Evolutionary conservation across 192 early-diverging fungal genomes (phyloP).

Genomic region (Allomyces arbusculus): DNA sequence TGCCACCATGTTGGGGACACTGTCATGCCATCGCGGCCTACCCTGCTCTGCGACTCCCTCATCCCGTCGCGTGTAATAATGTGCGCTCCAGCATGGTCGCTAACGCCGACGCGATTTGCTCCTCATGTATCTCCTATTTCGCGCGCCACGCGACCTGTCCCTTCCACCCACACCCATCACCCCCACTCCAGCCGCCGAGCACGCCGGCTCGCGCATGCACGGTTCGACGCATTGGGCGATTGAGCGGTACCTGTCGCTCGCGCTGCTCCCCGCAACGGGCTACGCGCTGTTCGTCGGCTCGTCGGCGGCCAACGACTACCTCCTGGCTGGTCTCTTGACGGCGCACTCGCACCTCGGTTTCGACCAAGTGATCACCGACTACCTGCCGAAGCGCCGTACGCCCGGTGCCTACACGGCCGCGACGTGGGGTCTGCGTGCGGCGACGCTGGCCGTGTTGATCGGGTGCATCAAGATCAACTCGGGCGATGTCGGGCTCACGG

Average conservation of each 20-base stretch:
- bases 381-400: constrained; percentile 49
- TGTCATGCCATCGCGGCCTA: no score
- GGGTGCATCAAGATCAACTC: constrained; percentile 91
- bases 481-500: constrained; percentile 82
- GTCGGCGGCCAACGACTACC: constrained; percentile 68
- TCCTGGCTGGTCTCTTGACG: constrained; percentile 73
- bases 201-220: constrained; percentile 14
- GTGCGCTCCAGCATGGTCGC: no score
- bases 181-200: no score
- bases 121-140: no score
- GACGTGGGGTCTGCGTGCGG: constrained; percentile 38
- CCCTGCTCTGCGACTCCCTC: no score
- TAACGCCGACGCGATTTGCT: no score
- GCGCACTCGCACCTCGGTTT: constrained; percentile 80
- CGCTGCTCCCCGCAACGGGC: constrained; percentile 57
- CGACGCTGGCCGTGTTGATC: constrained; percentile 53
- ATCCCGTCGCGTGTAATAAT: no score
- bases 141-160: no score
- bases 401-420: constrained; percentile 36
- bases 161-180: no score
- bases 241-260: constrained; percentile 62
- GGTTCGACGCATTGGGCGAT: constrained; percentile 96
- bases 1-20: no score
- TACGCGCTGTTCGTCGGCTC: constrained; percentile 56
- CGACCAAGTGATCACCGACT: constrained; percentile 54